Evolutionary conservation across 371 early-diverging fungal genomes (phyloP).

Genomic region (Mortierella sp.): DNA sequence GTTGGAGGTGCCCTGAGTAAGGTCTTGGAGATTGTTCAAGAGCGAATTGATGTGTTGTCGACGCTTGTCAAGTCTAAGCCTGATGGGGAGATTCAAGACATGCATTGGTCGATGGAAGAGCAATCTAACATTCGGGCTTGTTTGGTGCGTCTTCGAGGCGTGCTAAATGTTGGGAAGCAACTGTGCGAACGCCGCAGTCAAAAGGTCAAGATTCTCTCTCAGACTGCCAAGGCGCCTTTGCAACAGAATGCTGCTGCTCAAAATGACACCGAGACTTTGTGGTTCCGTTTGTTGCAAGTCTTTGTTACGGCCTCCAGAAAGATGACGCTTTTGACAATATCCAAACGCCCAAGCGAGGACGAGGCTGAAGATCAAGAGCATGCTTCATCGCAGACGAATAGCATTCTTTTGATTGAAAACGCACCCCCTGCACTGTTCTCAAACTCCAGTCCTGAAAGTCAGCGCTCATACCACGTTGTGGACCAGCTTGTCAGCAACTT

Average conservation of each 20-base stretch:
- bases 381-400: constrained; percentile 2
- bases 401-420: constrained; percentile 43
- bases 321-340: constrained; percentile 51
- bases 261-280: constrained; percentile 68
- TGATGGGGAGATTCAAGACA: constrained; percentile 33
- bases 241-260: constrained; percentile 25
- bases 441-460: constrained; percentile 43
- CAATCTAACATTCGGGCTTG: constrained; percentile 61
- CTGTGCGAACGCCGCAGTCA: constrained; percentile 66
- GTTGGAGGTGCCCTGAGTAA: constrained; percentile 73
- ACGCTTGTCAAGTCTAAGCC: constrained; percentile 56
- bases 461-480: constrained; percentile 35
- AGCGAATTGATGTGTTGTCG: constrained; percentile 58
- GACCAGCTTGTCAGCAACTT: constrained; percentile 63
- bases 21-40: constrained; percentile 70
- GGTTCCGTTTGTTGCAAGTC: constrained; percentile 75
- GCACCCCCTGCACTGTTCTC: constrained; percentile 47
- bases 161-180: constrained; percentile 68
- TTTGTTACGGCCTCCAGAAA: constrained; percentile 58
- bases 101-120: constrained; percentile 68
- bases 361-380: constrained; percentile 1
- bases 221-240: constrained; percentile 23
- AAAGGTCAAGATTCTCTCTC: constrained; percentile 43
- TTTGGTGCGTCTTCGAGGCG: constrained; percentile 68
- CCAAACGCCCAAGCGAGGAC: constrained; percentile 2